Base-by-base conservation (phyloP, 768 basidiomycete genomes). In the Pleurotus ostreatus region DNA sequence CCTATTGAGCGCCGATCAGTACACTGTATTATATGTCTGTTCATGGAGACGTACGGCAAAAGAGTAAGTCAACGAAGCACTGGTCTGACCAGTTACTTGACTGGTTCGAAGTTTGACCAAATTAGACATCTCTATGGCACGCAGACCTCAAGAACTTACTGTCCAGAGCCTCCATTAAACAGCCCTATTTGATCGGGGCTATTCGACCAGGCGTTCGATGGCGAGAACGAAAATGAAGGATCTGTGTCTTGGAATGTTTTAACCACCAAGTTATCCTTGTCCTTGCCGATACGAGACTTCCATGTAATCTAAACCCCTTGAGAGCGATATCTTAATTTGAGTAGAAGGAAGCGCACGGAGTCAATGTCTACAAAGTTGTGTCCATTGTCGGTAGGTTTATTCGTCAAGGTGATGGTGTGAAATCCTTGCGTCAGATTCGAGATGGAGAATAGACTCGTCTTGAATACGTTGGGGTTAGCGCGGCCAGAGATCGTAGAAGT, bases 141-240 rank as follows among this genome's bases (percentile, higher is more conserved):
- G 25, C 20, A 16, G n/a, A 15, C 20, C 34, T 23, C 9, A 11
- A 49, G 3, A 23, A 70, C 74, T 54, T 56, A 74, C 78, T 76
- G 78, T 55, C 74, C 78, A 23, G 74, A 71, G 45, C 74, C 70
- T 8, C 77, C 77, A 12, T 62, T 68, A 59, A 77, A 80, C 23
- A 71, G 60, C 34, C 73, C 74, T 1, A 74, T 38, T n/a, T 60
- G 51, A 38, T 59, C 59, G 15, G 71, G 62, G 49, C 60, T 70
- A 4, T 70, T 66, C 4, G 41, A 60, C 80, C 78, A 80, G 3
- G 62, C 56, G 23, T 61, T 57, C 6, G 65, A 13, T 3, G 68
- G 64, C 12, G 66, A 62, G 57, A 77, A 78, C 20, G 64, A 64
- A 44, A 79, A 79, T 5, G 69, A 62, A 2, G 72, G 45, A 56